Conservation (phyloP, 2,329 filamentous ascomycete genomes). For the Colletotrichum noveboracense region DNA sequence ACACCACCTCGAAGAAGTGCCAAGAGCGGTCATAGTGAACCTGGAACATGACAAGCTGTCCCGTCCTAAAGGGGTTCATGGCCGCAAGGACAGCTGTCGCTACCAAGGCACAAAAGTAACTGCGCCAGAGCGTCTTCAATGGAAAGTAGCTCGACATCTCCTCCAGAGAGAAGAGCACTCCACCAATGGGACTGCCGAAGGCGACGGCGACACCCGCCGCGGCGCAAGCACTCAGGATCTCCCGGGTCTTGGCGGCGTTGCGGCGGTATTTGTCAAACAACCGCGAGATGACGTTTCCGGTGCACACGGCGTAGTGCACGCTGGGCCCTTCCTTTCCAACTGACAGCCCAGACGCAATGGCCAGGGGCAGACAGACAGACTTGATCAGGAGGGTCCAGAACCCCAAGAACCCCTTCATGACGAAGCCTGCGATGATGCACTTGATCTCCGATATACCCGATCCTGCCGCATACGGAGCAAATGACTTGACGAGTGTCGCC, state of each 20-base stretch:
- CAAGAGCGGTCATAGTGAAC: conserved; percentile 94
- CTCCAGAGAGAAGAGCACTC: conserved; percentile 94
- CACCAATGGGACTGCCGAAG: conserved; percentile 96
- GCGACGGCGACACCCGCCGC: conserved; percentile 95
- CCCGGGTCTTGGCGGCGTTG: conserved; percentile 92
- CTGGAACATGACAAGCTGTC: conserved; percentile 99
- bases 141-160: conserved; percentile 98
- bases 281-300: conserved; percentile 92
- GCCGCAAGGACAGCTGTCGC: conserved; percentile 90
- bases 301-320: conserved; percentile 98
- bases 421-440: conserved; percentile 97
- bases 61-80: conserved; percentile 97
- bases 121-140: conserved; percentile 96
- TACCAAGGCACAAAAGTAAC: conserved; percentile 96
- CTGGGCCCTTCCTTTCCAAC: conserved; percentile 98
- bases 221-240: conserved; percentile 93
- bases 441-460: conserved; percentile 99
- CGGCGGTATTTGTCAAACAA: conserved; percentile 91
- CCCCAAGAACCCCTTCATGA: conserved; percentile 98
- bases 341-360: conserved; percentile 91
- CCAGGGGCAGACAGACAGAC: conserved; percentile 85
- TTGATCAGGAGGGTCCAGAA: conserved; percentile 94
- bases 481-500: conserved; percentile 84
- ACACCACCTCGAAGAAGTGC: conserved; percentile 96
- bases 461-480: conserved; percentile 94